A percentile compares a stretch with the other conserved stretches of the same genome.
Evolutionary conservation across 2,329 filamentous ascomycete species (phyloP).

Genomic region (Colletotrichum sp.): DNA sequence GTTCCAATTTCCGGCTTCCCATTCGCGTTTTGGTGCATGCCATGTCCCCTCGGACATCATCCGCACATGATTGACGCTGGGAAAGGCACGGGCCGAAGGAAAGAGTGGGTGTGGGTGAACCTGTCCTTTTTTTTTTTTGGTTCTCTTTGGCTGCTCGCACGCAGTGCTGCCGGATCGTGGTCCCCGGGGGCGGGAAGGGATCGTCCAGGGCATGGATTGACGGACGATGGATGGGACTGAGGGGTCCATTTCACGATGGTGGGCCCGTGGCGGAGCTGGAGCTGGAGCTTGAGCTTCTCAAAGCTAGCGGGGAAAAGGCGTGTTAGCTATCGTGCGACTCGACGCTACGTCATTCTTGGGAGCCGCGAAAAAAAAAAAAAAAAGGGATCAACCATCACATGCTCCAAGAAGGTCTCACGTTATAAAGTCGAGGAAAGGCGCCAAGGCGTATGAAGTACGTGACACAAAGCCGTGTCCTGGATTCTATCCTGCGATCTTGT

Average conservation of each 20-base stretch:
- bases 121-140: no score
- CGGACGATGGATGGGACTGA: neutral
- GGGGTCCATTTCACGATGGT: neutral
- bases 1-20: neutral
- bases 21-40: neutral
- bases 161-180: neutral
- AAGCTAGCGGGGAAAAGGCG: neutral
- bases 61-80: neutral
- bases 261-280: neutral
- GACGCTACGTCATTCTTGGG: neutral
- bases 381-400: neutral
- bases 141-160: neutral
- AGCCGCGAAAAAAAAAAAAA: neutral
- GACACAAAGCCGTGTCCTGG: neutral
- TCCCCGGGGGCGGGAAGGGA: neutral
- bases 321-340: neutral
- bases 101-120: neutral
- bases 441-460: neutral
- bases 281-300: neutral
- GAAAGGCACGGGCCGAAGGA: neutral
- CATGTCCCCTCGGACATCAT: neutral
- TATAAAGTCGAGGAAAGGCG: neutral
- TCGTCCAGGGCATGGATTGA: neutral
- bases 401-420: neutral
- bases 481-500: slow-evolving; percentile 6